These are phyloP conservation scores for Cystoisospora suis DNA, from an alignment of 169 alveolate genomes.

Conservation along the genomic window DNA sequence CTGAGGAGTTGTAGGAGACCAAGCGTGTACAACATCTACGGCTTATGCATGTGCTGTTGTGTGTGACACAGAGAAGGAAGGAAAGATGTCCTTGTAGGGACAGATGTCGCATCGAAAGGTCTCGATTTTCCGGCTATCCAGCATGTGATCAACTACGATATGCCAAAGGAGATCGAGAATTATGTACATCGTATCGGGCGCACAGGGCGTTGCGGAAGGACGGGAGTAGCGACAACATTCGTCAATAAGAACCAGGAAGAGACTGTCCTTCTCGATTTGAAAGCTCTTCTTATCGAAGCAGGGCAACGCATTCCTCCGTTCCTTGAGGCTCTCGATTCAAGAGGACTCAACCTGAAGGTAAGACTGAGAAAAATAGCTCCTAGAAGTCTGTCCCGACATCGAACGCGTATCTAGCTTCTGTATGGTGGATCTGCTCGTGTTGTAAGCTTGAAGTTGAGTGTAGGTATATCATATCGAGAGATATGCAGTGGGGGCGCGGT, in stretches of 20 bases:
- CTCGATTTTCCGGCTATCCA: constrained; percentile 95
- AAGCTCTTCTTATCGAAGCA: constrained; percentile 90
- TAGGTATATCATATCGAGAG: too few species aligned
- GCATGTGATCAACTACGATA: constrained; percentile 97
- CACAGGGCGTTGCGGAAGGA: constrained; percentile 98
- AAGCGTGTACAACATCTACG: too few species aligned
- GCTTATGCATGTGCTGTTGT: too few species aligned
- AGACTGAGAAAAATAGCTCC: not conserved
- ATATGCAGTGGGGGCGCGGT: too few species aligned
- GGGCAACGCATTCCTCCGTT: constrained; percentile 89
- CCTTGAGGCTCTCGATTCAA: constrained; percentile 82
- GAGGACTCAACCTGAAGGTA: constrained; percentile 78
- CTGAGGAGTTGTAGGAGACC: too few species aligned
- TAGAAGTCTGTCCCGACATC: too few species aligned
- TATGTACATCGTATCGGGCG: constrained; percentile 99
- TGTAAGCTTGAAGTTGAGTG: too few species aligned
- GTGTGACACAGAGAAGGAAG: constrained; percentile 80
- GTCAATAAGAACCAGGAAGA: constrained; percentile 83
- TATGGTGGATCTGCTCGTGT: too few species aligned
- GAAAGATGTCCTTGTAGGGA: constrained; percentile 87
- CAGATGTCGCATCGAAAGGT: constrained; percentile 98
- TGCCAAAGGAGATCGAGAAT: constrained; percentile 97
- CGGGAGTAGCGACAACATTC: constrained; percentile 95
- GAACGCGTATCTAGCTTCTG: too few species aligned
- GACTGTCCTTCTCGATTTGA: constrained; percentile 83